These are phyloP conservation scores for Fusarium sacchari DNA, from an alignment of 2,329 filamentous ascomycete genomes.

Conservation along the genomic window DNA sequence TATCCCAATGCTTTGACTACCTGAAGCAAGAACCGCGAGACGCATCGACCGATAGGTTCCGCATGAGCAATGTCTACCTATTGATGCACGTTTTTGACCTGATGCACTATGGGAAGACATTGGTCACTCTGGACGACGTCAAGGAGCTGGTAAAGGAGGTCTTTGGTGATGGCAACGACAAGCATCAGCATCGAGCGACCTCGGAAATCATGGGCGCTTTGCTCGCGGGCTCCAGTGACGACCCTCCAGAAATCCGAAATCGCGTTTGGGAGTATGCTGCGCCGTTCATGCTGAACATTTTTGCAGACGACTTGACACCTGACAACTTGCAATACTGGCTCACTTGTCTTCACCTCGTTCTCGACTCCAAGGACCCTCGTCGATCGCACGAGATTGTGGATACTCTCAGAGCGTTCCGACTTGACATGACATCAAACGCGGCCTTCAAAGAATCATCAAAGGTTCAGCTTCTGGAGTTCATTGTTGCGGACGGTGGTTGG, in stretches of 20 bases:
- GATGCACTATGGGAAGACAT: conserved; percentile 81
- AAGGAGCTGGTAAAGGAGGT: conserved; percentile 80
- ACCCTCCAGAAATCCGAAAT: conserved; percentile 76
- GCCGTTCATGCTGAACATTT: conserved; percentile 85
- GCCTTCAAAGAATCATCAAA: conserved; percentile 99
- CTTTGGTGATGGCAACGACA: conserved; percentile 93
- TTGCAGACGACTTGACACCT: conserved; percentile 91
- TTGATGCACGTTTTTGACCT: conserved; percentile 91
- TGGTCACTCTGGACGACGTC: conserved; percentile 86
- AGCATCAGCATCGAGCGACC: conserved; percentile 96
- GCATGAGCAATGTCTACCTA: conserved; percentile 87
- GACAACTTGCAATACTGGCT: conserved; percentile 97
- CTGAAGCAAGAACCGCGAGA: conserved; percentile 97
- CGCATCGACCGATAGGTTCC: conserved; percentile 81
- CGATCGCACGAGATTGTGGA: conserved; percentile 87
- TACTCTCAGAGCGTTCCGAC: conserved; percentile 81
- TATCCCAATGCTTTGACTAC: conserved; percentile 87
- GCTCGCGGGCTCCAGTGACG: conserved; percentile 82
- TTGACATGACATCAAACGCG: conserved; percentile 95
- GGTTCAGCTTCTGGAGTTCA: conserved; percentile 88
- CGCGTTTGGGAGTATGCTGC: conserved; percentile 90
- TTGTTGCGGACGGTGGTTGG: conserved; percentile 90
- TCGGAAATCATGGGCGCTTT: conserved; percentile 91
- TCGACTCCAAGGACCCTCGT: conserved; percentile 90
- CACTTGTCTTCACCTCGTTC: conserved; percentile 87